Evolutionary conservation across 768 basidiomycete genomes (phyloP), one percentile per base, ranked within the genome.

Genomic region (Lactifluus pinguis): DNA sequence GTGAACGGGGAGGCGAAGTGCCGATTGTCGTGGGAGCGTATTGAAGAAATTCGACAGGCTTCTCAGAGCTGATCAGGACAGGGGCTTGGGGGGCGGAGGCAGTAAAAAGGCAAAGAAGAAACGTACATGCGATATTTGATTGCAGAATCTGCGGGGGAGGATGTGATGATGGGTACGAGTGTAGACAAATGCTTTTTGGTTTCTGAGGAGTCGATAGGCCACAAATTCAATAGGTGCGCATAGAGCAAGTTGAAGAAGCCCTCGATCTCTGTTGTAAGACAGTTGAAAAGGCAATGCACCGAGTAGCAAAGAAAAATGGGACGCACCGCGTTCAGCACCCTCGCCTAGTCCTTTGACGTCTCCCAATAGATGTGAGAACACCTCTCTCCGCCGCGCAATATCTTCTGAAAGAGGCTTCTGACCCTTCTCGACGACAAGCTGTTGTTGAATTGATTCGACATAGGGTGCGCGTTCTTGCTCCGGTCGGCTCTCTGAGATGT

Each of bases 1-100:
- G 67, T 85, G 89, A 21, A 90, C 85, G 6, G 76, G 68, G 34
- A 82, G 72, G 5, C 91, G 84, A 58, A 87, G 74, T 15, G 83
- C 70, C 3, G 89, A 92, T 50, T 74, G 77, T 57, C 82, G 80
- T 29, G 89, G 86, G 13, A 84, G 73, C 11, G 85, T 79, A 68
- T 93, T 92, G 79, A 91, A 92, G 34, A 92, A 72, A 69, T 91
- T 92, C 25, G 91, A 85, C 10, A 92, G 74, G 68, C 91, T 92
- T 65, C 9, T 59, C 25, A 25, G 42, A 52, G 13, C 36, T 10
- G 21, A 54, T 65, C 1, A 32, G 49, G 21, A 54, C 32, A 34
- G 32, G 9, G 32, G 25, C 6, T 2, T 11, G 39, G 25, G 5
- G 47, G 11, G 4, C 36, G 17, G 17, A 21, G 17, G 13, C 8